phyloP scores from a whole-genome alignment of 345 rosid genomes.

The Geranium rotundifolium region DNA sequence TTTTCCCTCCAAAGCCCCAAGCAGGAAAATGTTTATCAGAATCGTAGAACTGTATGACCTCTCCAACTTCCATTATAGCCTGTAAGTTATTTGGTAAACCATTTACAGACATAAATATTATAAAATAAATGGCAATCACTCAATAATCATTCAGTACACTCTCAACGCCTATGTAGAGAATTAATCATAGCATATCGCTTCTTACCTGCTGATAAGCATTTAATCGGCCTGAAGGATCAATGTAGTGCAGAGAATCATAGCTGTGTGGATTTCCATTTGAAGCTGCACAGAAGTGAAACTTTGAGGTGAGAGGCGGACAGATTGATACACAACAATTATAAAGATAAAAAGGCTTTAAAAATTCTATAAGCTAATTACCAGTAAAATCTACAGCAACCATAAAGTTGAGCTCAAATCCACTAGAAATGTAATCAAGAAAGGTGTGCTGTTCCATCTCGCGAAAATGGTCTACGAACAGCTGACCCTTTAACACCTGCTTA shows the following conservation, averaged over 20 bases:
- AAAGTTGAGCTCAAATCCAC: slow-evolving; percentile 74
- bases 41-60: slow-evolving; percentile 82
- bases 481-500: slow-evolving; percentile 53
- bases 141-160: background rate
- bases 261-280: slow-evolving; percentile 73
- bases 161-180: too few species aligned
- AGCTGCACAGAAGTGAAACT: slow-evolving; percentile 29
- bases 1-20: slow-evolving; percentile 88
- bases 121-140: too few species aligned
- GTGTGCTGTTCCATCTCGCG: slow-evolving; percentile 53
- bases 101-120: background rate
- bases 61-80: slow-evolving; percentile 85
- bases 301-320: background rate
- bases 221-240: slow-evolving; percentile 62
- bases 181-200: too few species aligned
- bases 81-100: slow-evolving; percentile 12
- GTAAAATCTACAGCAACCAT: slow-evolving; percentile 96
- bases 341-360: background rate
- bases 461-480: slow-evolving; percentile 60
- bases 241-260: slow-evolving; percentile 69
- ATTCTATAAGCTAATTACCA: slow-evolving; percentile 26
- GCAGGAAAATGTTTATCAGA: slow-evolving; percentile 68
- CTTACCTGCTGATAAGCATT: slow-evolving; percentile 76
- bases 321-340: background rate
- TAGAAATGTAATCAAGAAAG: slow-evolving; percentile 78